A percentile compares a stretch with the other conserved stretches of the same genome.
Conservation (phyloP, 2,329 filamentous ascomycete species). For the Neurospora crassa region DNA sequence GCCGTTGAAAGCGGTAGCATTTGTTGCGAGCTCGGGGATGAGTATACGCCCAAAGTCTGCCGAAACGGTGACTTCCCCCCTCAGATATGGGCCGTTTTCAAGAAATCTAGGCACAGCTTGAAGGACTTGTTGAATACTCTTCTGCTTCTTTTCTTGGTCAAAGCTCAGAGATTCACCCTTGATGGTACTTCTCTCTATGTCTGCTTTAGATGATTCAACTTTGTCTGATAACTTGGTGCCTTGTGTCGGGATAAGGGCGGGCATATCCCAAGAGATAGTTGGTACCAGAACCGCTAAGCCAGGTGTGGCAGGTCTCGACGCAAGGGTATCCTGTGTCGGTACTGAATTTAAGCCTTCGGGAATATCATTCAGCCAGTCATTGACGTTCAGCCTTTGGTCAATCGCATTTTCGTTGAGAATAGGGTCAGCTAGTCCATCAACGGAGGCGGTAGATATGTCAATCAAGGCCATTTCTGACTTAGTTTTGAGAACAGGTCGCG, state of each 20-base stretch:
- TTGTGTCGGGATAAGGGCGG: not conserved
- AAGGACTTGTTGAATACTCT: not conserved
- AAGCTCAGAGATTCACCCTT: not conserved
- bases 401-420: not conserved
- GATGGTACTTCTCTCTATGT: not conserved
- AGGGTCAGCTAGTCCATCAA: not conserved
- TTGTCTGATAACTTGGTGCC: conserved; percentile 2
- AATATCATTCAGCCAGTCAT: not conserved
- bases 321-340: not conserved
- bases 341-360: not conserved
- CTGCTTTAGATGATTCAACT: not conserved
- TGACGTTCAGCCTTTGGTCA: not conserved
- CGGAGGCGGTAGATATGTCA: not conserved
- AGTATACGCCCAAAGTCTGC: conserved; percentile 23
- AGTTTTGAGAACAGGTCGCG: not conserved
- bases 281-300: not conserved
- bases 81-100: conserved; percentile 11
- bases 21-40: conserved; percentile 12
- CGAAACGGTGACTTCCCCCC: conserved; percentile 17
- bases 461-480: not conserved
- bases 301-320: not conserved
- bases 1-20: conserved; percentile 18
- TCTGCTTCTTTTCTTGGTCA: not conserved
- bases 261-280: not conserved
- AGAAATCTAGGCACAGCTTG: conserved; percentile 9